Evolutionary conservation across 192 early-diverging fungal genomes (phyloP).

Genomic region (Radiomyces spectabilis): DNA sequence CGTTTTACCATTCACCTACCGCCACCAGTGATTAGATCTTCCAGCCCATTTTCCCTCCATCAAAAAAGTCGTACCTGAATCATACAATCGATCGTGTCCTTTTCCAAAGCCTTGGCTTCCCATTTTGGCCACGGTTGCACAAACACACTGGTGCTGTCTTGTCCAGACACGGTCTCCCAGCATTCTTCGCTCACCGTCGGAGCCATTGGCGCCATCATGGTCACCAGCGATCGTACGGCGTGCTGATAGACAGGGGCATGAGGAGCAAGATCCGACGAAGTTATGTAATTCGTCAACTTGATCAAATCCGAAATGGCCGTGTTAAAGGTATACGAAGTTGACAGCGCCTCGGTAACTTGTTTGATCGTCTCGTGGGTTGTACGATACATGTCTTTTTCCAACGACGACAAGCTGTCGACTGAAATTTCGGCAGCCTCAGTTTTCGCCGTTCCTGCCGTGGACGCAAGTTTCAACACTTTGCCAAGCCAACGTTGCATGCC

Average conservation of each 20-base stretch:
- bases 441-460: background rate
- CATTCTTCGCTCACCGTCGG: slow-evolving; percentile 70
- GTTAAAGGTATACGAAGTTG: slow-evolving; percentile 49
- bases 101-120: slow-evolving; percentile 41
- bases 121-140: slow-evolving; percentile 47
- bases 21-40: too few species aligned
- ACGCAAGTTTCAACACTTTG: slow-evolving; percentile 38
- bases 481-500: slow-evolving; percentile 87
- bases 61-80: slow-evolving; percentile 39
- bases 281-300: slow-evolving; percentile 54
- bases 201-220: slow-evolving; percentile 68
- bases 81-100: slow-evolving; percentile 40
- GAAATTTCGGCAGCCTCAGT: background rate
- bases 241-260: slow-evolving; percentile 44
- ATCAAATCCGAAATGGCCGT: slow-evolving; percentile 81
- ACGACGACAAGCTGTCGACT: slow-evolving; percentile 28
- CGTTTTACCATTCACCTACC: slow-evolving; percentile 76
- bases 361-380: slow-evolving; percentile 43
- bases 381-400: slow-evolving; percentile 45
- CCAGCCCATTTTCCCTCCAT: too few species aligned
- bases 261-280: background rate
- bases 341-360: slow-evolving; percentile 43
- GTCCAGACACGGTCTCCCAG: slow-evolving; percentile 37
- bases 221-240: slow-evolving; percentile 47
- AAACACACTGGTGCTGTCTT: slow-evolving; percentile 37